phyloP scores from a whole-genome alignment of 169 alveolate genomes.

The Besnoitia besnoiti region DNA sequence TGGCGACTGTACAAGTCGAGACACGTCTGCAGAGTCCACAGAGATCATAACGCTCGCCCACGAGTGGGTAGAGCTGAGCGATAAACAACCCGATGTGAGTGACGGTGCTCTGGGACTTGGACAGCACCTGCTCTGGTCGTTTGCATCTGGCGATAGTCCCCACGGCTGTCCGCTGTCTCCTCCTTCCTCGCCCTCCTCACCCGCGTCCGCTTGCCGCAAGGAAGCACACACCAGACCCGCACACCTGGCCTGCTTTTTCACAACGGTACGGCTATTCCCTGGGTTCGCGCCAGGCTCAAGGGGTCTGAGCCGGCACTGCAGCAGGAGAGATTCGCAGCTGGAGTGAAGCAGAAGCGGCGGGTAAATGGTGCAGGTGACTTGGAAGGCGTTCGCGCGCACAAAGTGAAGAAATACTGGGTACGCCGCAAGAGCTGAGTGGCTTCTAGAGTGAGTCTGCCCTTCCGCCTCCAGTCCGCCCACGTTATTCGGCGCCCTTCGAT shows the following conservation, averaged over 20 bases:
- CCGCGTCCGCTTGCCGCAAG: neutral
- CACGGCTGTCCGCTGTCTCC: neutral
- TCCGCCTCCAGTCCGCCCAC: too few relatives aligned
- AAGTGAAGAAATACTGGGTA: neutral
- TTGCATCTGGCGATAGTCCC: too few relatives aligned
- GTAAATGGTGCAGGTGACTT: slow-evolving; percentile 1
- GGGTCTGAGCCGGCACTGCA: neutral
- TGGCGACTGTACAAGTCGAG: neutral
- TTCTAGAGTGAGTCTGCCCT: too few relatives aligned
- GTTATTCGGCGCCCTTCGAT: too few relatives aligned
- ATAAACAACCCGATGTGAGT: neutral
- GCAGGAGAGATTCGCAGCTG: neutral
- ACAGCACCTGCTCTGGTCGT: too few relatives aligned
- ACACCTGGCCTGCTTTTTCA: neutral
- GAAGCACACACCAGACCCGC: neutral
- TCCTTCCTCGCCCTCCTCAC: neutral
- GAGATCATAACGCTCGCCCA: neutral
- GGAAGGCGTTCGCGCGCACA: neutral
- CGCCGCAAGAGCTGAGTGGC: too few relatives aligned
- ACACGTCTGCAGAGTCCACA: neutral
- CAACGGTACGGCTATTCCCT: neutral
- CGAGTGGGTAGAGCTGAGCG: neutral
- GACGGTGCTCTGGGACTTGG: too few relatives aligned
- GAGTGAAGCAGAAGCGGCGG: slow-evolving; percentile 14
- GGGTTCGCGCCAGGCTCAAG: neutral